Conservation (phyloP, 2,329 filamentous ascomycete genomes). For the Shiraia sp. region DNA sequence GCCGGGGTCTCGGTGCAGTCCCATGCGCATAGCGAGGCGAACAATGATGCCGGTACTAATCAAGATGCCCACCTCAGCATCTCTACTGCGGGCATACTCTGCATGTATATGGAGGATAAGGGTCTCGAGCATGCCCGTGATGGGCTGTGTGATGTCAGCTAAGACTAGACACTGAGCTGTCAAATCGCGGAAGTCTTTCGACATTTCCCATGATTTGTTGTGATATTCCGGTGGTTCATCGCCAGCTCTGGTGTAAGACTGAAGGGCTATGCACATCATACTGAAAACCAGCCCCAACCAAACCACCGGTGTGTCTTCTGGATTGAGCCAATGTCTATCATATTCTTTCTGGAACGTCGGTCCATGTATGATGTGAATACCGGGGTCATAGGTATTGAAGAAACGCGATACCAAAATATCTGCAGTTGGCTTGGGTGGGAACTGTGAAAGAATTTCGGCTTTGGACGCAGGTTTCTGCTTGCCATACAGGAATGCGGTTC, state of each 20-base stretch:
- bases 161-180: constrained; percentile 78
- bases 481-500: constrained; percentile 79
- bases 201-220: constrained; percentile 60
- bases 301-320: constrained; percentile 71
- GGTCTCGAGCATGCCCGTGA: constrained; percentile 76
- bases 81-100: constrained; percentile 73
- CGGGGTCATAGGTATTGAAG: constrained; percentile 78
- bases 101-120: constrained; percentile 75
- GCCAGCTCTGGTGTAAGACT: constrained; percentile 77
- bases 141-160: constrained; percentile 76
- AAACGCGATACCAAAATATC: constrained; percentile 85
- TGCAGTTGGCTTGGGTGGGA: constrained; percentile 82
- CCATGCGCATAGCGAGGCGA: constrained; percentile 70
- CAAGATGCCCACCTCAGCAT: constrained; percentile 71
- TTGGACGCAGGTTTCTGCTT: constrained; percentile 70
- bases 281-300: constrained; percentile 80
- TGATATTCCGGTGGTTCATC: constrained; percentile 80
- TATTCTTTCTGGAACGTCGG: constrained; percentile 78
- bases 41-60: constrained; percentile 64
- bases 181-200: constrained; percentile 64
- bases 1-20: constrained; percentile 76
- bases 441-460: constrained; percentile 74
- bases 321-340: constrained; percentile 71
- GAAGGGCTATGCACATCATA: constrained; percentile 74
- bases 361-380: constrained; percentile 61